Conservation (phyloP, 129 eudicot species). For the Saussurea involucrata region DNA sequence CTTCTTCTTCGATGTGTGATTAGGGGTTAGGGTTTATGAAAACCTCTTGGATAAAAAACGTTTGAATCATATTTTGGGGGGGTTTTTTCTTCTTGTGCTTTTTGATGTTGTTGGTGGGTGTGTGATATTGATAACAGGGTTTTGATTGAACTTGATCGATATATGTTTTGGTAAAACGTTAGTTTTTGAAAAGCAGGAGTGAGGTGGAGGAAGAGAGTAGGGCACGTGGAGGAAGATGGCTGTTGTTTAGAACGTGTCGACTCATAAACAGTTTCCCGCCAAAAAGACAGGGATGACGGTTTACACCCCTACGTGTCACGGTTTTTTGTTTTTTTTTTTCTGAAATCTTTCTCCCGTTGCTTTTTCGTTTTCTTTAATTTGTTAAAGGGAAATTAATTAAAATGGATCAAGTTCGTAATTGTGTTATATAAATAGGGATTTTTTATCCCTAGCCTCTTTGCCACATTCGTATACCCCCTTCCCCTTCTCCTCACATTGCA, state of each 20-base stretch:
- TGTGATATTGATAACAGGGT: constrained; percentile 3
- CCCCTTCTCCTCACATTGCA: no score
- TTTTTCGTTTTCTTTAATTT: not conserved
- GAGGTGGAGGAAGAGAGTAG: not conserved
- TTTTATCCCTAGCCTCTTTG: no score
- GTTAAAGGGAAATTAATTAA: no score
- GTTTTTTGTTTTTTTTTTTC: not conserved
- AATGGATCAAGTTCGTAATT: no score
- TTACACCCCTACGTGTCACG: constrained; percentile 16
- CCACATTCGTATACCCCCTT: no score
- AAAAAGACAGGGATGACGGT: constrained; percentile 13
- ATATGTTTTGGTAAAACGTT: not conserved
- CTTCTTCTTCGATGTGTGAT: not conserved
- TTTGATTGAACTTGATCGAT: not conserved
- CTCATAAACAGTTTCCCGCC: constrained; percentile 28
- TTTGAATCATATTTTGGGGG: not conserved
- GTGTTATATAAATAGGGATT: no score
- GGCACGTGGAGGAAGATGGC: constrained; percentile 28
- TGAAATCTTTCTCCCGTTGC: not conserved
- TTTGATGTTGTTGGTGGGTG: not conserved
- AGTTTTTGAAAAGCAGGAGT: not conserved
- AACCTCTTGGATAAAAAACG: not conserved
- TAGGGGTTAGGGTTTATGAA: constrained; percentile 4
- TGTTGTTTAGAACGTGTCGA: constrained; percentile 22
- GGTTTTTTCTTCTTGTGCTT: not conserved